These are phyloP conservation scores for Obba rivulosa DNA, from an alignment of 768 basidiomycete species.

Conservation along the genomic window DNA sequence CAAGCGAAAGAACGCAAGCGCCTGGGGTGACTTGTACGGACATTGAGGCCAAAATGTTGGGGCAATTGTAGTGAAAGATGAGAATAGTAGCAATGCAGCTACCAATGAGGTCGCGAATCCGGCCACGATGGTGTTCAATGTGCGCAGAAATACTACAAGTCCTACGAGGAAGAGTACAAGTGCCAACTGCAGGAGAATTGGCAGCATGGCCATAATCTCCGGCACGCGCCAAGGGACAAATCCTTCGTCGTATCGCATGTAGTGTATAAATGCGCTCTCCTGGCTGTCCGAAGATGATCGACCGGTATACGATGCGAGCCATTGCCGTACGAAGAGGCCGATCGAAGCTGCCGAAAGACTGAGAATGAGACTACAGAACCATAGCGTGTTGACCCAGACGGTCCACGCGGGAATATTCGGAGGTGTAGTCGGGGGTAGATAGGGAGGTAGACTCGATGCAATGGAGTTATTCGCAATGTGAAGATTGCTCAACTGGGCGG, in stretches of 20 bases:
- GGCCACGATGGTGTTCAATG: constrained; percentile 9
- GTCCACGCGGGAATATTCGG: neutral
- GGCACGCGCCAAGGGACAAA: constrained; percentile 16
- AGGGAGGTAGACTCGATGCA: too few relatives aligned
- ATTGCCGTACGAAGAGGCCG: constrained; percentile 13
- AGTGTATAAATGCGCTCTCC: constrained; percentile 10
- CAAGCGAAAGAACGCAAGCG: too few relatives aligned
- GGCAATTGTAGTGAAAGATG: constrained; percentile 1
- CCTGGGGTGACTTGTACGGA: constrained; percentile 5
- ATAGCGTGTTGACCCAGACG: constrained; percentile 9
- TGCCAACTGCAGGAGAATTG: constrained; percentile 9
- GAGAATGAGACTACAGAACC: constrained; percentile 13
- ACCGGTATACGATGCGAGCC: constrained; percentile 1
- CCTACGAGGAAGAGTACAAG: constrained; percentile 15
- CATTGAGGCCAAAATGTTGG: constrained; percentile 5
- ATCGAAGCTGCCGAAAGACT: constrained; percentile 9
- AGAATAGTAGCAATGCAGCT: constrained; percentile 3
- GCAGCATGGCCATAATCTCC: constrained; percentile 14
- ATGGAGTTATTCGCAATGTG: too few relatives aligned
- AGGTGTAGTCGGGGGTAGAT: neutral
- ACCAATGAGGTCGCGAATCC: constrained; percentile 4
- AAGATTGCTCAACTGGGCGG: neutral
- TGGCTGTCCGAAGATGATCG: constrained; percentile 1
- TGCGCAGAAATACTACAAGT: constrained; percentile 13
- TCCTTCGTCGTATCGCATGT: constrained; percentile 11